Percentiles rank a stretch among this genome's conserved stretches.
Evolutionary conservation across 371 early-diverging fungal genomes (phyloP).

Genomic region (Mortierella sp.): DNA sequence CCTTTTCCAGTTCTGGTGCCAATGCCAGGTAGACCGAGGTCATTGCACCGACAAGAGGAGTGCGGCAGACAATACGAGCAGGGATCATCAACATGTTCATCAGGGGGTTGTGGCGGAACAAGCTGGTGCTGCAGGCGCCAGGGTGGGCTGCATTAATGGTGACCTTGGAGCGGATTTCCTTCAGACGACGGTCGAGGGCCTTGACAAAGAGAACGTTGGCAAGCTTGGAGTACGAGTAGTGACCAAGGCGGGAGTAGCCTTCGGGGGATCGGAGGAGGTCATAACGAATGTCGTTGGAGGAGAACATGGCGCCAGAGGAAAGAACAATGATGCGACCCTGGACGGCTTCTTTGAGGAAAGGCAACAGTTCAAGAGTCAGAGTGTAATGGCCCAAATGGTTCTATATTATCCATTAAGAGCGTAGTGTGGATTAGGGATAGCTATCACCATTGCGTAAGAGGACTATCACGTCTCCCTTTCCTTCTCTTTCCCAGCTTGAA

Average conservation of each 20-base stretch:
- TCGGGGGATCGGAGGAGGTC: constrained; percentile 49
- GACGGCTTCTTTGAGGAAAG: constrained; percentile 56
- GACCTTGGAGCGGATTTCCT: constrained; percentile 42
- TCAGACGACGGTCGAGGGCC: constrained; percentile 60
- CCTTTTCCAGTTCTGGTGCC: constrained; percentile 58
- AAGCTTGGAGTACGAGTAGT: constrained; percentile 70
- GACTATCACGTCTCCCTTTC: not conserved
- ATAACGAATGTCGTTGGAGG: constrained; percentile 58
- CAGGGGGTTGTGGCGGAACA: constrained; percentile 51
- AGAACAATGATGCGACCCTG: constrained; percentile 68
- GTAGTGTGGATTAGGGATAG: not conserved
- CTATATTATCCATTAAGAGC: constrained; percentile 3
- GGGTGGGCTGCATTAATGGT: constrained; percentile 69
- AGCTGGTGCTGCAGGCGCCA: constrained; percentile 64
- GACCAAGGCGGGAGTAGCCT: constrained; percentile 57
- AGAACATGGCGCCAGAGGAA: constrained; percentile 60
- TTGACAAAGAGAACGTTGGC: constrained; percentile 73
- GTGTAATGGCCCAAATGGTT: constrained; percentile 52
- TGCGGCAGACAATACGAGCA: constrained; percentile 24
- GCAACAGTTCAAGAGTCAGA: constrained; percentile 60
- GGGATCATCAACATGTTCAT: constrained; percentile 35
- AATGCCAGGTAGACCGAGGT: constrained; percentile 65
- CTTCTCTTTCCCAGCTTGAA: not conserved
- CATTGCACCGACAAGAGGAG: constrained; percentile 60
- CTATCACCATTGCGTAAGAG: not conserved